phyloP scores from a whole-genome alignment of 1,284 basidiomycete genomes.

The Flammula alnicola region DNA sequence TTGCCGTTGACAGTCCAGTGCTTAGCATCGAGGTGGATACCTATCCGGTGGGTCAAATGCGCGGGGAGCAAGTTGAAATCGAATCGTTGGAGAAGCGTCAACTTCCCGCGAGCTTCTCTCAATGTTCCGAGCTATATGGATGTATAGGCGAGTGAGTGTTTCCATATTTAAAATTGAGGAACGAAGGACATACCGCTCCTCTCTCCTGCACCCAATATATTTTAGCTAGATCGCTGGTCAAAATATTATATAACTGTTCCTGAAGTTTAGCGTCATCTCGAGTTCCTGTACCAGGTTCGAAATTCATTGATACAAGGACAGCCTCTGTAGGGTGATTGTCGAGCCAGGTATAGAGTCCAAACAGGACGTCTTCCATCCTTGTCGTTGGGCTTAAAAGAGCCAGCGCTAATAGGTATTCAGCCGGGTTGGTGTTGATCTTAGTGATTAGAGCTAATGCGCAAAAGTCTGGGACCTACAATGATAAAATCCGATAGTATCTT shows the following conservation, averaged over 20 bases:
- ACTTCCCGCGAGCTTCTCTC: constrained; percentile 50
- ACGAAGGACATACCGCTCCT: constrained; percentile 38
- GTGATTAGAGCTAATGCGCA: background rate
- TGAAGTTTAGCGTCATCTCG: constrained; percentile 35
- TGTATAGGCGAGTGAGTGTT: background rate
- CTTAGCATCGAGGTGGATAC: constrained; percentile 43
- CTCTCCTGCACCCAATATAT: constrained; percentile 43
- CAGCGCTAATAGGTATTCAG: constrained; percentile 26
- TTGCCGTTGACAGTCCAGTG: constrained; percentile 49
- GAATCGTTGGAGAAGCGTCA: constrained; percentile 49
- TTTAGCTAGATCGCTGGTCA: constrained; percentile 33
- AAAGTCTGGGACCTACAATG: constrained; percentile 41
- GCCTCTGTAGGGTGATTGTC: constrained; percentile 49
- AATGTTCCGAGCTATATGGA: constrained; percentile 33
- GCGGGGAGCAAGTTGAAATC: constrained; percentile 41
- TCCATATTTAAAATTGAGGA: background rate
- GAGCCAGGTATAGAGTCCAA: constrained; percentile 46
- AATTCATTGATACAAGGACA: constrained; percentile 47
- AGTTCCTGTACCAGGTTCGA: constrained; percentile 45
- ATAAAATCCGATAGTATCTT: constrained; percentile 50
- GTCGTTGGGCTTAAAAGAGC: constrained; percentile 48
- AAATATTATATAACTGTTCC: constrained; percentile 32
- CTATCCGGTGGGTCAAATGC: constrained; percentile 38
- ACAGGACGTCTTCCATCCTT: constrained; percentile 47
- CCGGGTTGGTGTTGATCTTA: background rate